Evolutionary conservation across 257 asterid genomes (phyloP), one percentile per base, ranked within the genome.

Genomic region (Solanum okadae): DNA sequence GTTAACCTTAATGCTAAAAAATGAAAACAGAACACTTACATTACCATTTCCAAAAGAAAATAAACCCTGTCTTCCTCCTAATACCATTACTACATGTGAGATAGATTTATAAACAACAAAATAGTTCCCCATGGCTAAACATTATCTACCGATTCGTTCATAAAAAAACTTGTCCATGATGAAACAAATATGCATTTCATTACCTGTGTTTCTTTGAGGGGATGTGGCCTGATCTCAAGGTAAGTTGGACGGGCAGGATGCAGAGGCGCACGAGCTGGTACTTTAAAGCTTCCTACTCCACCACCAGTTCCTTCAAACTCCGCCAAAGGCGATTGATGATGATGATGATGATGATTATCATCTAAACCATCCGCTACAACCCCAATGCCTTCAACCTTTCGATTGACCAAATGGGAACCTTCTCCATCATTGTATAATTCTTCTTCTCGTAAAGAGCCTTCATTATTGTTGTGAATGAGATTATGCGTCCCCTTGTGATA

Each of bases 191-290:
- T 6, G 6, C 67, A 82, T 49, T 49, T 56, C 23, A 23, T 40
- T 73, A 92, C 97, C 95, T 94, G 97, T 40, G 97, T 92, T 91
- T 94, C 97, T 87, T 94, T 92, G 31, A 94, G 90, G 29, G 97
- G 97, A 83, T 93, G 96, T n/a, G 97, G 96, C 83, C 97, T 88
- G 77, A 94, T 90, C 92, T 94, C 97, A 49, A 94, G 93, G 87
- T 93, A 94, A 31, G 93, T 87, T 8, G 97, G 96, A 29, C 97
- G 92, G 56, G 85, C 89, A 3, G 97, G 97, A 90, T 92, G 94
- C 46, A 92, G 91, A 9, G 96, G 95, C 18, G 94, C 94, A 86
- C 95, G 91, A 86, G 72, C 83, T 1, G 97, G 96, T 34, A 90
- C 93, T 92, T 88, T 94, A 76, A 91, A 93, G 11, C 87, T 92